phyloP scores from a whole-genome alignment of 139 green algal species.

The Coelastrella sp. region DNA sequence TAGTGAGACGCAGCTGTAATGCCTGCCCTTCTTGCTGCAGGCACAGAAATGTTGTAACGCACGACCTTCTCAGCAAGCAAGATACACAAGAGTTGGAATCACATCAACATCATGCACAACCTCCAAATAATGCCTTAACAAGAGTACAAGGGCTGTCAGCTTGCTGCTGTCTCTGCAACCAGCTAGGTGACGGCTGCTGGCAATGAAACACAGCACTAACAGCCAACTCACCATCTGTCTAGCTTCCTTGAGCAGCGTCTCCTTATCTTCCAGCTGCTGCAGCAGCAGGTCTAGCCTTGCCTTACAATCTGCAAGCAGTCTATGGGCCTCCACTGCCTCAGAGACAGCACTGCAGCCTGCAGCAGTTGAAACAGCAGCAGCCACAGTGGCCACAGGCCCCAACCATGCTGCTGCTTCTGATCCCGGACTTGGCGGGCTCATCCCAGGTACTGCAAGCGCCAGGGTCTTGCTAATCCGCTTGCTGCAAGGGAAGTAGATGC shows the following conservation, averaged over 20 bases:
- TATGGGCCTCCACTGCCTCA: slow-evolving; percentile 28
- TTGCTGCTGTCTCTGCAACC: too few relatives aligned
- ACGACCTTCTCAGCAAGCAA: neutral
- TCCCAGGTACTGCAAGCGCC: neutral
- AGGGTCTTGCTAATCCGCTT: slow-evolving; percentile 4
- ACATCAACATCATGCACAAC: too few relatives aligned
- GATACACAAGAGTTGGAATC: too few relatives aligned
- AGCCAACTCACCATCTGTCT: slow-evolving; percentile 18
- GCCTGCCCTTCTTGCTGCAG: slow-evolving; percentile 33
- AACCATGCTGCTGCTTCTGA: slow-evolving; percentile 2
- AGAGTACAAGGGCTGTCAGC: too few relatives aligned
- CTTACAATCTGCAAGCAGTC: slow-evolving; percentile 10
- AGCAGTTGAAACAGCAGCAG: neutral
- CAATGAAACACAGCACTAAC: too few relatives aligned
- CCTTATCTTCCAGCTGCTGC: slow-evolving; percentile 36
- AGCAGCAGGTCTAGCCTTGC: slow-evolving; percentile 35
- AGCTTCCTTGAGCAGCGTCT: neutral
- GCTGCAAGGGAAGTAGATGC: slow-evolving; percentile 34
- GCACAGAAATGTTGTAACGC: neutral
- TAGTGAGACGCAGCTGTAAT: slow-evolving; percentile 42
- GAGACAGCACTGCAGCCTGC: neutral
- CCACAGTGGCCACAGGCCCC: neutral
- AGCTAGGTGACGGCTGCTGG: too few relatives aligned
- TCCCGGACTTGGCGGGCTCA: neutral
- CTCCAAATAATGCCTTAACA: too few relatives aligned